phyloP scores from a whole-genome alignment of 2,329 filamentous ascomycete species.

The Setomelanomma holmii region DNA sequence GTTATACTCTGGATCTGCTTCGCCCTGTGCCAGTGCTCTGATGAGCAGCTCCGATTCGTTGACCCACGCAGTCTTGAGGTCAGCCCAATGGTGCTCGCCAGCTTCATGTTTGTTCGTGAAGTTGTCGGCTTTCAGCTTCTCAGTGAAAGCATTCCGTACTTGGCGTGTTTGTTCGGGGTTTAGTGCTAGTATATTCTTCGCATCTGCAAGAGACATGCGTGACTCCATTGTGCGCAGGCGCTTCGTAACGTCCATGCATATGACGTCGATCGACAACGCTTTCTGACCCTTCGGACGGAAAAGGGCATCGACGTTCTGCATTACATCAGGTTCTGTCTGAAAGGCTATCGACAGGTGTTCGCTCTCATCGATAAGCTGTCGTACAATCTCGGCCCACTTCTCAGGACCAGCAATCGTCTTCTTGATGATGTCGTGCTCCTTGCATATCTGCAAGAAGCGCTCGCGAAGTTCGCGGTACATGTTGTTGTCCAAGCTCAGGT shows the following conservation, averaged over 20 bases:
- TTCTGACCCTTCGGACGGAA: slow-evolving; percentile 60
- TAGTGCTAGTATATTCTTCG: slow-evolving; percentile 74
- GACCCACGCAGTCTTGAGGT: slow-evolving; percentile 73
- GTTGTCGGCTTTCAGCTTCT: slow-evolving; percentile 68
- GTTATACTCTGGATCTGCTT: slow-evolving; percentile 60
- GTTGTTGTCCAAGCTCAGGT: slow-evolving; percentile 68
- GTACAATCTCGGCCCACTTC: slow-evolving; percentile 75
- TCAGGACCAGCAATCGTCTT: slow-evolving; percentile 78
- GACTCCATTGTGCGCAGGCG: slow-evolving; percentile 71
- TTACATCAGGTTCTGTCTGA: slow-evolving; percentile 62
- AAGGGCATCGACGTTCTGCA: slow-evolving; percentile 48
- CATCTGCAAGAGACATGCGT: slow-evolving; percentile 75
- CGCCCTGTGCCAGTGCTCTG: slow-evolving; percentile 60
- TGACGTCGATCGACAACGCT: slow-evolving; percentile 75
- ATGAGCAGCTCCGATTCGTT: slow-evolving; percentile 63
- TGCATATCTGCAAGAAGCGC: slow-evolving; percentile 74
- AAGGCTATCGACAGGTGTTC: slow-evolving; percentile 69
- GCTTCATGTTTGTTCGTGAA: slow-evolving; percentile 78
- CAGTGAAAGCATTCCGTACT: slow-evolving; percentile 70
- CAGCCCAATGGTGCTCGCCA: slow-evolving; percentile 73
- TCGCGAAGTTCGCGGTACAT: slow-evolving; percentile 71
- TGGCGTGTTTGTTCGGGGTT: slow-evolving; percentile 72
- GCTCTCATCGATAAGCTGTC: slow-evolving; percentile 69
- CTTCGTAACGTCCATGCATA: slow-evolving; percentile 84
- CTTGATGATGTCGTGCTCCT: slow-evolving; percentile 71